Percentiles rank a stretch among this genome's conserved stretches.
phyloP scores from a whole-genome alignment of 2,329 filamentous ascomycete species.

The Aureobasidium leucospermi region DNA sequence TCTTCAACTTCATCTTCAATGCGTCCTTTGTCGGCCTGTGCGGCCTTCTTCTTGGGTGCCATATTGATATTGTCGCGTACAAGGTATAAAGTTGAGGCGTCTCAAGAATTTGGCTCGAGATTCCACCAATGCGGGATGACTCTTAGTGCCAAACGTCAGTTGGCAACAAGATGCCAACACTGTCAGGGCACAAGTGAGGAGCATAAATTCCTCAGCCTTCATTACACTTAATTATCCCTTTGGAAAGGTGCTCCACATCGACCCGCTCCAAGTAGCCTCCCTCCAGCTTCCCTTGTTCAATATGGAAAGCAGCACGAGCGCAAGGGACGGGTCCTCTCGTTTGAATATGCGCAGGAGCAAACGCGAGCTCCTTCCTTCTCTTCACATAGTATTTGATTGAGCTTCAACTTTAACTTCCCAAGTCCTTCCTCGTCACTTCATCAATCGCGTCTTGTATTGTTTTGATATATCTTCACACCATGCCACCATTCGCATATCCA shows the following conservation, averaged over 20 bases:
- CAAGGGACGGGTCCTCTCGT: not conserved
- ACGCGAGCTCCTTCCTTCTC: not conserved
- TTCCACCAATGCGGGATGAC: not conserved
- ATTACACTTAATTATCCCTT: not conserved
- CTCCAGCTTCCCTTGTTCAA: not conserved
- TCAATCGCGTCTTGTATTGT: not conserved
- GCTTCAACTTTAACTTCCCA: not conserved
- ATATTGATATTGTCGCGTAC: slow-evolving; percentile 24
- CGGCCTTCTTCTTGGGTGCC: slow-evolving; percentile 43
- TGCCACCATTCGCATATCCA: not conserved
- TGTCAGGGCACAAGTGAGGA: not conserved
- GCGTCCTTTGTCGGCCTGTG: slow-evolving; percentile 31
- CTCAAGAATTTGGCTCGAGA: not conserved
- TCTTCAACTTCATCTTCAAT: slow-evolving; percentile 54
- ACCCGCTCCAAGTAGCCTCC: not conserved
- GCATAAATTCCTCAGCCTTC: slow-evolving; percentile 2
- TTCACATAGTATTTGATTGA: not conserved
- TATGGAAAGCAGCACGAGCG: not conserved
- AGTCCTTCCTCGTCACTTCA: not conserved
- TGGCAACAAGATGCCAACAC: not conserved
- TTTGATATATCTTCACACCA: not conserved
- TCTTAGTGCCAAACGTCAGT: not conserved
- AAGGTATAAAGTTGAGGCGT: not conserved
- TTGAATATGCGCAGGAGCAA: not conserved
- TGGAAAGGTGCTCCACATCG: not conserved